Evolutionary conservation across 306 rosid genomes (phyloP).

Genomic region (Abrus precatorius): DNA sequence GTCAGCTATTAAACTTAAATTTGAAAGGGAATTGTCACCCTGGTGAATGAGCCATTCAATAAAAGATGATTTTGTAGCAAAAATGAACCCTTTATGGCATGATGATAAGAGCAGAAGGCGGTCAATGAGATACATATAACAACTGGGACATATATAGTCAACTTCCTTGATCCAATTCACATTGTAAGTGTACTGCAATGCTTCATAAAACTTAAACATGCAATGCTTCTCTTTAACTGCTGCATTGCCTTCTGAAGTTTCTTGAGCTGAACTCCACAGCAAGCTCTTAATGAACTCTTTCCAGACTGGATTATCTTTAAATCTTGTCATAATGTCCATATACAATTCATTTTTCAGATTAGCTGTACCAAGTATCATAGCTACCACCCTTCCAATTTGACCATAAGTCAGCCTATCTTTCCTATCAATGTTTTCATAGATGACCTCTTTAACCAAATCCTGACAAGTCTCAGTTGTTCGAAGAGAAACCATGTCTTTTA

Average conservation of each 20-base stretch:
- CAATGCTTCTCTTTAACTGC: constrained; percentile 4
- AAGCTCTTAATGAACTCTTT: constrained; percentile 53
- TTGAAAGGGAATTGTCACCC: constrained; percentile 40
- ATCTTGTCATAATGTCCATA: constrained; percentile 26
- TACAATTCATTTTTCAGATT: constrained; percentile 39
- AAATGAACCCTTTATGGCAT: constrained; percentile 45
- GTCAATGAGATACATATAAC: constrained; percentile 78
- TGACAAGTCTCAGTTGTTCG: constrained; percentile 51
- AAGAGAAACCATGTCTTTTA: constrained; percentile 54
- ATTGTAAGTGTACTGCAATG: constrained; percentile 52
- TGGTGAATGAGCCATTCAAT: constrained; percentile 69
- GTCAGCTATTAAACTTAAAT: constrained; percentile 4
- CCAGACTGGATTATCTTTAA: constrained; percentile 56
- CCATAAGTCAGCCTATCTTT: constrained; percentile 49
- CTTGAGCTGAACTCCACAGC: constrained; percentile 5
- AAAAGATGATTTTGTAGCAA: constrained; percentile 68
- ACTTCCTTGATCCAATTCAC: constrained; percentile 41
- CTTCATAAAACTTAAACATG: constrained; percentile 43
- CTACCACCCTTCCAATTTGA: constrained; percentile 62
- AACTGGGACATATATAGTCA: constrained; percentile 70
- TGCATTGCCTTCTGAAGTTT: constrained; percentile 1
- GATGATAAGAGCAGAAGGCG: constrained; percentile 62
- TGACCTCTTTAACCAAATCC: constrained; percentile 43
- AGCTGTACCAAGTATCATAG: constrained; percentile 61
- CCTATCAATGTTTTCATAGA: constrained; percentile 44